phyloP scores from a whole-genome alignment of 2,329 filamentous ascomycete species.

The Nemania sp. region DNA sequence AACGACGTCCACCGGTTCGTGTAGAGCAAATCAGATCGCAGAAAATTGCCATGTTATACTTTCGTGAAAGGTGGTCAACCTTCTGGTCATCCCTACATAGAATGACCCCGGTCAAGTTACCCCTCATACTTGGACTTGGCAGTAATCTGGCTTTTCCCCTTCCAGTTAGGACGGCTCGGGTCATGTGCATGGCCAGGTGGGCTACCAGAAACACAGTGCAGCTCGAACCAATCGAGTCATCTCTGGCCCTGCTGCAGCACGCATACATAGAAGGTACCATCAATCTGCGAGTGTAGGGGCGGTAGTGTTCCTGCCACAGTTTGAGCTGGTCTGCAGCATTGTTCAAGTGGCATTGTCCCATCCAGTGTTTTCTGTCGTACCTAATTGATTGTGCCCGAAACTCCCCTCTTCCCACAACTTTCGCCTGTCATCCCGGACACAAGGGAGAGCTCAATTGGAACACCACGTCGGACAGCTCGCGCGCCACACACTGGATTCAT shows the following conservation, averaged over 20 bases:
- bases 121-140: conserved; percentile 26
- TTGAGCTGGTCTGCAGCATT: background rate
- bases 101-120: conserved; percentile 8
- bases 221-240: conserved; percentile 13
- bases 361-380: background rate
- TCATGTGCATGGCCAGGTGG: conserved; percentile 21
- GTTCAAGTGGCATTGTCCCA: background rate
- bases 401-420: background rate
- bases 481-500: too few species aligned
- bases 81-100: conserved; percentile 5
- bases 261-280: background rate
- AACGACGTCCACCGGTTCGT: background rate
- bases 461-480: too few species aligned
- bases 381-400: background rate
- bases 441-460: too few species aligned
- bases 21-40: conserved; percentile 17
- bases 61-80: background rate
- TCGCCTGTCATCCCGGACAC: too few species aligned
- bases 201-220: conserved; percentile 21
- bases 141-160: conserved; percentile 7
- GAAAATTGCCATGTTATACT: conserved; percentile 8
- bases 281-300: background rate
- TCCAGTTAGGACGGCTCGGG: conserved; percentile 8
- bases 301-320: too few species aligned
- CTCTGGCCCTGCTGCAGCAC: background rate